Evolutionary conservation across 139 green algal species (phyloP), one percentile per base, ranked within the genome.

Genomic region (Asterochloris erici): DNA sequence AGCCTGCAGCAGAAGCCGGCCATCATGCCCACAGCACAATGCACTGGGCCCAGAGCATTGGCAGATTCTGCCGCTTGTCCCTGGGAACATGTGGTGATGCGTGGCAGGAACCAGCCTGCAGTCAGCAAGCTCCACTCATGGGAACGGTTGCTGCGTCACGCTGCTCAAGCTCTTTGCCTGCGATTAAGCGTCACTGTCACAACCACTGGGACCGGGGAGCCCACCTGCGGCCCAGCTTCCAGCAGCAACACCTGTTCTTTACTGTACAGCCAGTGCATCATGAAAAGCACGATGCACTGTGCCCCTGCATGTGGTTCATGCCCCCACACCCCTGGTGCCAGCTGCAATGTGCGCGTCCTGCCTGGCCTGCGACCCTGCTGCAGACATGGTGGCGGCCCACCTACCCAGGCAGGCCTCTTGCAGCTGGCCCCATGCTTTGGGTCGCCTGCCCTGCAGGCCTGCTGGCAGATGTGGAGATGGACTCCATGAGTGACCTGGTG

Each of bases 381-480:
- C 60, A 81, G 60, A 71, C 12, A 54, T 14, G 13, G 14, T 14
- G 12, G 73, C 38, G 23, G 26, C 12, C 15, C 14, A 60, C 14
- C 60, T 61, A 71, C 69, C n/a, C 23, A 19, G 9, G 17, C 17
- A 81, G 21, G 17, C 19, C 66, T 71, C 19, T 38, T 69, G 63
- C 64, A 29, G 12, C 26, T 78, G 79, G n/a, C 29, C 77, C 54
- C 28, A 29, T 16, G n/a, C 12, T 21, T 26, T 75, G 69, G 0
- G 66, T 38, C 69, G 29, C 16, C 17, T 64, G 38, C 10, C 47
- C 12, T 79, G 28, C 82, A 85, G 82, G 82, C n/a, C 77, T 85
- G 60, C 27, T 79, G 82, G 82, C 82, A 14, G 76, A 82, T 28
- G 27, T 28, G 60, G 82, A 85, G 63, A 16, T 79, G 26, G 76